Percentiles rank a stretch among this genome's conserved stretches.
phyloP scores from a whole-genome alignment of 495 filamentous ascomycete genomes.

The Penicillium subrubescens region DNA sequence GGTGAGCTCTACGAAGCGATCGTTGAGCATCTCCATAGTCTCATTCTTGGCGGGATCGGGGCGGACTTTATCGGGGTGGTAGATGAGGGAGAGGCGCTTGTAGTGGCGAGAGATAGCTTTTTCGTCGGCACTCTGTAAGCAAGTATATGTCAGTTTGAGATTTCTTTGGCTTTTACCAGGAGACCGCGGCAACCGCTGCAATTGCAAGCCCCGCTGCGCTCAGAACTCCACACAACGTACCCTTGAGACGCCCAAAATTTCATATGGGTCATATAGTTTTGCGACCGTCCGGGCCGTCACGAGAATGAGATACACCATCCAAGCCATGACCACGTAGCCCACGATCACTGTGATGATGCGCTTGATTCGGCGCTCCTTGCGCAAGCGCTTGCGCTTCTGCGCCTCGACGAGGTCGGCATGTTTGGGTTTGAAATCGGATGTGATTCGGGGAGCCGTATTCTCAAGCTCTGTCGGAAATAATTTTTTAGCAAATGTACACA shows the following conservation, averaged over 20 bases:
- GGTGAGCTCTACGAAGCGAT: constrained; percentile 87
- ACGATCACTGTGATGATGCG: constrained; percentile 71
- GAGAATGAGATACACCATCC: constrained; percentile 89
- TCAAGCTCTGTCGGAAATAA: constrained; percentile 53
- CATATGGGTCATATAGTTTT: constrained; percentile 95
- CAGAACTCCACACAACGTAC: constrained; percentile 44
- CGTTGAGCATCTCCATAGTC: constrained; percentile 81
- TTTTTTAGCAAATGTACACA: constrained; percentile 1
- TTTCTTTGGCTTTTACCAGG: background rate
- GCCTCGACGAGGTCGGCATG: constrained; percentile 81
- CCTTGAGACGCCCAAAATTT: constrained; percentile 82
- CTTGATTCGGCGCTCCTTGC: constrained; percentile 88
- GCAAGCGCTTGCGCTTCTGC: constrained; percentile 84
- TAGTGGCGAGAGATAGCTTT: constrained; percentile 89
- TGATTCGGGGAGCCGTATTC: constrained; percentile 67
- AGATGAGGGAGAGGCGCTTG: constrained; percentile 79
- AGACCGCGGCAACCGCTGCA: background rate
- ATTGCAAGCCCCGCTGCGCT: background rate
- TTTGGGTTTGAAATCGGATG: constrained; percentile 76
- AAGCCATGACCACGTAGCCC: constrained; percentile 84
- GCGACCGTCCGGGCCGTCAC: constrained; percentile 70
- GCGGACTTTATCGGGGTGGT: constrained; percentile 89
- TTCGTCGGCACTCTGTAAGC: constrained; percentile 70
- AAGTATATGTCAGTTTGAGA: background rate
- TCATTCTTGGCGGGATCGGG: constrained; percentile 84